Evolutionary conservation across 1,284 basidiomycete species (phyloP).

Genomic region (Moniliella sp.): DNA sequence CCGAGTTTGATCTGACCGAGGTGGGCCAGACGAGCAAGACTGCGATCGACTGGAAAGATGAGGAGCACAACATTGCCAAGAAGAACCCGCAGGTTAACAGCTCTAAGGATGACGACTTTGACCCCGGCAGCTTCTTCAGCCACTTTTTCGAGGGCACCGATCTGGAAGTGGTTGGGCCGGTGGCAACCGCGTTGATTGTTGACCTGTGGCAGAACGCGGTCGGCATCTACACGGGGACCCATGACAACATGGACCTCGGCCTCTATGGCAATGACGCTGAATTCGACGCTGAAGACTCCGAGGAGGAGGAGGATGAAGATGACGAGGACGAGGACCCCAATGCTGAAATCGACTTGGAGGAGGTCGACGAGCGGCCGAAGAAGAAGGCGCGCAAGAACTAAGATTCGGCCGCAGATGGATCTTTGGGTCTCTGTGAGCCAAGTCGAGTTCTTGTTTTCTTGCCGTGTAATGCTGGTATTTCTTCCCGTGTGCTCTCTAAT

Average conservation of each 20-base stretch:
- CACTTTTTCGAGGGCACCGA: slow-evolving; percentile 45
- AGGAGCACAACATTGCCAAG: slow-evolving; percentile 52
- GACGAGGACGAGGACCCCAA: slow-evolving; percentile 24
- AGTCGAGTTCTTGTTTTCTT: no score
- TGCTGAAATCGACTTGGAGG: slow-evolving; percentile 25
- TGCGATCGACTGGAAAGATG: slow-evolving; percentile 61
- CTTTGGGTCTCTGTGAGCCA: no score
- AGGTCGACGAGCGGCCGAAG: slow-evolving; percentile 16
- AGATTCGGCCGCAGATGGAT: no score
- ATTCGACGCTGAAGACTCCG: neutral
- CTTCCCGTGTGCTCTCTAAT: no score
- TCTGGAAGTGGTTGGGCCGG: slow-evolving; percentile 15
- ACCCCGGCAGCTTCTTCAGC: slow-evolving; percentile 67
- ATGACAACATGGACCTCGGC: slow-evolving; percentile 9
- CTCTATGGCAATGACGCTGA: no score
- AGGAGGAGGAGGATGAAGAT: slow-evolving; percentile 20
- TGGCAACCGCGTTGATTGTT: slow-evolving; percentile 22
- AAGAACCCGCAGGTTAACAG: slow-evolving; percentile 42
- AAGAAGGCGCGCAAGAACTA: slow-evolving; percentile 21
- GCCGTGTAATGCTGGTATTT: no score
- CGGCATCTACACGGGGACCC: slow-evolving; percentile 19
- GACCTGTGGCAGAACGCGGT: slow-evolving; percentile 26
- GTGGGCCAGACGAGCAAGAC: slow-evolving; percentile 21
- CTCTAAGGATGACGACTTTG: slow-evolving; percentile 37
- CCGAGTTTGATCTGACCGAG: slow-evolving; percentile 24